Base-by-base conservation (phyloP, 306 rosid genomes). In the Cucurbita moschata region DNA sequence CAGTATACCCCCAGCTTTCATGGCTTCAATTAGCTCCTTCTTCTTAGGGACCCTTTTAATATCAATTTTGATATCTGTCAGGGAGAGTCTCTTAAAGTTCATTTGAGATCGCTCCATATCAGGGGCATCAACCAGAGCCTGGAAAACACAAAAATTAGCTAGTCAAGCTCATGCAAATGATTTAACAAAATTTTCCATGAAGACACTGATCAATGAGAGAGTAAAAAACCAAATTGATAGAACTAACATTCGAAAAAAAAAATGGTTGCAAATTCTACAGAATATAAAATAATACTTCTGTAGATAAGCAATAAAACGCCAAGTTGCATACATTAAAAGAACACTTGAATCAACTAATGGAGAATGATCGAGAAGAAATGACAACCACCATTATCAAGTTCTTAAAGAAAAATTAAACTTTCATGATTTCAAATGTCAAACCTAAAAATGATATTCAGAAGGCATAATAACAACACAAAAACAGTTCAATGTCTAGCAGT, bases 61-160 rank as follows among this genome's bases (percentile, higher is more conserved):
- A 39, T 95, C 97, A 78, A 91, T 81, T 80, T 91, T 95, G 61
- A 95, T 82, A 79, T 95, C 99, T 0, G 99, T 95, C 14, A 95
- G 86, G 0, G 97, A 89, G 61, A 95, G 93, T 74, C 99, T 95
- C 89, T 95, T 95, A 77, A 95, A 87, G 39, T 95, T 95, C 83
- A 89, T 79, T 38, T 82, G 96, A 12, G 89, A 72, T 51, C 99
- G 85, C 61, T 84, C 99, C 90, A 83, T 88, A 10, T 91, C 96
- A 16, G 99, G 99, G 12, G 99, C 83, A 81, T 95, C 97, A 0
- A 95, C 97, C 38, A 95, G 91, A 18, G 96, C 99, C 99, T 95
- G 74, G 5, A 4, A 23, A 26, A 35, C 46, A 55, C 3, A 72
- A 0, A n/a, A 6, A 4, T n/a, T 73, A 64, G 55, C 49, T 74